Percentiles rank a stretch among this genome's conserved stretches.
Evolutionary conservation across 306 rosid species (phyloP).

Genomic region (Begonia loranthoides): DNA sequence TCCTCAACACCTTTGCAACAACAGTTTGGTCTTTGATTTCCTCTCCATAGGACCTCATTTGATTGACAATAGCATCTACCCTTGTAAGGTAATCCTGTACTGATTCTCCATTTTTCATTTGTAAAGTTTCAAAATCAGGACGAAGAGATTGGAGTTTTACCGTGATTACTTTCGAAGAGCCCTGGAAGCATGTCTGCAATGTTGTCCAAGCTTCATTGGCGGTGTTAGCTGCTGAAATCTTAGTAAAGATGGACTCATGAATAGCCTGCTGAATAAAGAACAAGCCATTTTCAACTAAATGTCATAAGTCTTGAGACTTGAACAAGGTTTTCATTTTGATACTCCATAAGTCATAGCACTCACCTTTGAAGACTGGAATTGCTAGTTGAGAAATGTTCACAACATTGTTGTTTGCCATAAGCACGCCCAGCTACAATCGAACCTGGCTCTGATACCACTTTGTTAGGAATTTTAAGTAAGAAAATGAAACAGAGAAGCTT

Average conservation of each 20-base stretch:
- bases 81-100: neutral
- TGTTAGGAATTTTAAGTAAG: too few relatives aligned
- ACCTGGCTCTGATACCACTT: neutral
- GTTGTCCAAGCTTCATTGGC: neutral
- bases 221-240: neutral
- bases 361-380: neutral
- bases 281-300: neutral
- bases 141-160: neutral
- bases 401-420: neutral
- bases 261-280: too few relatives aligned
- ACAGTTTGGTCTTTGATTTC: too few relatives aligned
- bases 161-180: neutral
- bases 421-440: neutral
- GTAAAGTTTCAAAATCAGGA: neutral
- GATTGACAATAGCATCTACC: too few relatives aligned
- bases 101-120: neutral
- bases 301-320: slow-evolving; percentile 2
- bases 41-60: too few relatives aligned
- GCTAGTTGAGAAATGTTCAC: neutral
- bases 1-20: too few relatives aligned
- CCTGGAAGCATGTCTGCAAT: neutral
- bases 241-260: neutral
- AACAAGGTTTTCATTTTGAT: too few relatives aligned
- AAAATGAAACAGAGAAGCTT: too few relatives aligned
- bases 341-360: slow-evolving; percentile 3